phyloP scores from a whole-genome alignment of 1,284 basidiomycete species.

The Lentinus polychrous region DNA sequence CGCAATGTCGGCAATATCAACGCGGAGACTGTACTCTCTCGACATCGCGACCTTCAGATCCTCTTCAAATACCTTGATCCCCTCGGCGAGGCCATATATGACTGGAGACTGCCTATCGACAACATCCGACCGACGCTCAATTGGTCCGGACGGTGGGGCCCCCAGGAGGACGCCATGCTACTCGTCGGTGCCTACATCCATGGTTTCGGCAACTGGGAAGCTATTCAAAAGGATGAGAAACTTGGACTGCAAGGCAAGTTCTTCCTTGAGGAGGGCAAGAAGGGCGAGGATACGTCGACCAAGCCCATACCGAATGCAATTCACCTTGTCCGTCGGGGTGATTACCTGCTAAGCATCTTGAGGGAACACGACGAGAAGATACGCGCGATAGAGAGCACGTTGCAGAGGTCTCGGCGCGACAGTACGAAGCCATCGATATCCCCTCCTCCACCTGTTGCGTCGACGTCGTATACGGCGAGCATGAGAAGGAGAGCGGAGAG shows the following conservation, averaged over 20 bases:
- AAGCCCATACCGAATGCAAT: constrained; percentile 93
- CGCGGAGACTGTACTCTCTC: constrained; percentile 91
- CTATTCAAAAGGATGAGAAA: constrained; percentile 83
- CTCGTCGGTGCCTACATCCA: constrained; percentile 91
- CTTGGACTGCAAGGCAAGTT: constrained; percentile 89
- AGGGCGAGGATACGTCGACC: constrained; percentile 72
- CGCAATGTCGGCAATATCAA: constrained; percentile 92
- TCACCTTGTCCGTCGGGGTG: constrained; percentile 93
- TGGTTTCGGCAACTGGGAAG: constrained; percentile 97
- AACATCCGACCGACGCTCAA: constrained; percentile 91
- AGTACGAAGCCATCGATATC: constrained; percentile 55
- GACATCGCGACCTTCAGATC: constrained; percentile 86
- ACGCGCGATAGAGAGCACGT: constrained; percentile 71
- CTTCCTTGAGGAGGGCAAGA: constrained; percentile 96
- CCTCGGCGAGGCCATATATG: constrained; percentile 62
- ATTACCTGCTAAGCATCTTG: constrained; percentile 87
- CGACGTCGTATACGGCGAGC: constrained; percentile 52
- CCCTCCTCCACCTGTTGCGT: constrained; percentile 66
- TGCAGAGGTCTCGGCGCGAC: constrained; percentile 45
- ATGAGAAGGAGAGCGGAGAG: constrained; percentile 74
- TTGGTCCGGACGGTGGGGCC: constrained; percentile 96
- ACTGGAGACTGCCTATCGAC: constrained; percentile 86
- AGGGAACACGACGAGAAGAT: constrained; percentile 92
- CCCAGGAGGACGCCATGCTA: constrained; percentile 89
- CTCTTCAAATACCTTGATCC: constrained; percentile 78